A percentile compares a stretch with the other conserved stretches of the same genome.
phyloP scores from a whole-genome alignment of 202 grass and related monocot genomes.

The Dendrocalamus latiflorus region DNA sequence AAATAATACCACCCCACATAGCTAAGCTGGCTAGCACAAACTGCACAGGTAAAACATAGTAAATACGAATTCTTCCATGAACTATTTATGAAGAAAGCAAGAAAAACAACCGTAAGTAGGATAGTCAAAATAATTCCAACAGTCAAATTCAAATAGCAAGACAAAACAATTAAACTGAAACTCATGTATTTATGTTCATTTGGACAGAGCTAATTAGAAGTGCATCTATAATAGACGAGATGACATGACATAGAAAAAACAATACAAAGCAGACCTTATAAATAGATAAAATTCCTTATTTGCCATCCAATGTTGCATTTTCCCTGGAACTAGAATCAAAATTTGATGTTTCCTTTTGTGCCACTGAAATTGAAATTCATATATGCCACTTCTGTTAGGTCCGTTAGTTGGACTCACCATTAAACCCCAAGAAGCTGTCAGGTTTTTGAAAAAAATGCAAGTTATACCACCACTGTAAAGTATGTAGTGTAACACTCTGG shows the following conservation, averaged over 20 bases:
- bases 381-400: too few relatives aligned
- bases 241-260: not conserved
- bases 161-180: not conserved
- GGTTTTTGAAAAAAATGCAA: too few relatives aligned
- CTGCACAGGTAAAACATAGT: constrained; percentile 35
- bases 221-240: not conserved
- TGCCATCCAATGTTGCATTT: too few relatives aligned
- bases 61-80: not conserved
- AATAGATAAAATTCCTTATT: too few relatives aligned
- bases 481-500: too few relatives aligned
- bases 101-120: not conserved
- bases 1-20: too few relatives aligned
- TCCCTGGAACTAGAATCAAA: too few relatives aligned
- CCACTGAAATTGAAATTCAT: too few relatives aligned
- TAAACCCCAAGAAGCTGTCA: too few relatives aligned
- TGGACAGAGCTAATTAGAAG: not conserved
- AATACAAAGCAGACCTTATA: not conserved
- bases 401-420: too few relatives aligned
- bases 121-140: not conserved
- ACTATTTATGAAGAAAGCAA: not conserved
- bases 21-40: constrained; percentile 77
- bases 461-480: too few relatives aligned
- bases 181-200: not conserved
- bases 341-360: too few relatives aligned
- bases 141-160: not conserved